Evolutionary conservation across 2,329 filamentous ascomycete species (phyloP).

Genomic region (Hymenoscyphus repandus): DNA sequence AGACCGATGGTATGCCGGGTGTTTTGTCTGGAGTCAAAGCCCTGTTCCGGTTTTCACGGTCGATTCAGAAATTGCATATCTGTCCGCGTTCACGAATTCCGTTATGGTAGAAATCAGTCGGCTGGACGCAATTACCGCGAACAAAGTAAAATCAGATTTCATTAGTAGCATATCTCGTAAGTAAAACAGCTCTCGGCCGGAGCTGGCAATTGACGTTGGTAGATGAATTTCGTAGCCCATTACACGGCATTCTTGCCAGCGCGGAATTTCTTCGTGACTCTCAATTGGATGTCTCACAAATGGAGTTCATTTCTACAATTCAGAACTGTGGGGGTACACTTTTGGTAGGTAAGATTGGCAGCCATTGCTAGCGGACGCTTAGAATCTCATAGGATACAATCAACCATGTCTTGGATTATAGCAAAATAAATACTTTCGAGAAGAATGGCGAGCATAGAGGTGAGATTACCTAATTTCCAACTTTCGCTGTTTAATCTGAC

Average conservation of each 20-base stretch:
- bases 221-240: constrained; percentile 52
- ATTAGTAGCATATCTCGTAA: constrained; percentile 38
- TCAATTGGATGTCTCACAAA: constrained; percentile 38
- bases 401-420: constrained; percentile 41
- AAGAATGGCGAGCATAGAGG: background rate
- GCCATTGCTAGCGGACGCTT: background rate
- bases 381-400: constrained; percentile 37
- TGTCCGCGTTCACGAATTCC: constrained; percentile 45
- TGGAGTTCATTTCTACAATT: constrained; percentile 42
- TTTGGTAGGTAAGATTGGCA: constrained; percentile 22
- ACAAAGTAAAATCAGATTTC: constrained; percentile 47
- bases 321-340: constrained; percentile 45
- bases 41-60: constrained; percentile 37
- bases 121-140: constrained; percentile 36
- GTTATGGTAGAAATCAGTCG: constrained; percentile 53
- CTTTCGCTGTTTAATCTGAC: background rate
- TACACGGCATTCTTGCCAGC: constrained; percentile 53
- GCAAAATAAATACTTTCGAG: constrained; percentile 15
- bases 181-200: background rate
- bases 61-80: constrained; percentile 41
- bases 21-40: constrained; percentile 43
- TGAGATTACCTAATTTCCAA: background rate
- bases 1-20: constrained; percentile 43
- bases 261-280: constrained; percentile 47
- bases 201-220: background rate